Percentiles rank a stretch among this genome's conserved stretches.
Evolutionary conservation across 345 rosid genomes (phyloP).

Genomic region (Excoecaria cochinchinensis): DNA sequence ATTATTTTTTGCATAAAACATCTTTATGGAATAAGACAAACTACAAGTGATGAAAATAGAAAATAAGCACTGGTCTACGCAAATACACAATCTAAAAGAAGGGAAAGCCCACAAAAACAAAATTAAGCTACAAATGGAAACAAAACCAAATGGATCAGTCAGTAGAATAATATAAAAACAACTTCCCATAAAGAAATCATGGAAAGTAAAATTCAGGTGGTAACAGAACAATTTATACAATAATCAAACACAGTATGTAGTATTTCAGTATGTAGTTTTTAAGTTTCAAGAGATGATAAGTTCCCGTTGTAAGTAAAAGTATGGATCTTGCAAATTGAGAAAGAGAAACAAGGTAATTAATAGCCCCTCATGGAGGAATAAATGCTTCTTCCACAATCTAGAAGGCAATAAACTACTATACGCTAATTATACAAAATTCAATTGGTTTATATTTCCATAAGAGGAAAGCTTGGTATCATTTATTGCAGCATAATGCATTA

Average conservation of each 20-base stretch:
- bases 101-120: slow-evolving; percentile 9
- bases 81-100: slow-evolving; percentile 16
- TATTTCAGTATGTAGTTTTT: neutral
- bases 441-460: slow-evolving; percentile 12
- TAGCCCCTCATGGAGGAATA: neutral
- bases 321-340: neutral
- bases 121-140: slow-evolving; percentile 17
- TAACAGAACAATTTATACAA: neutral
- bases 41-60: slow-evolving; percentile 11
- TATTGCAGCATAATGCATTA: slow-evolving; percentile 17
- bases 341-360: neutral
- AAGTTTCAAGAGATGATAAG: neutral
- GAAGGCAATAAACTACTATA: slow-evolving; percentile 16
- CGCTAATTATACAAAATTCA: neutral
- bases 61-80: slow-evolving; percentile 10
- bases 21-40: slow-evolving; percentile 14
- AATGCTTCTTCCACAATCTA: slow-evolving; percentile 8
- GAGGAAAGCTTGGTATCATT: slow-evolving; percentile 14
- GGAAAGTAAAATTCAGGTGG: neutral
- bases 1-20: slow-evolving; percentile 2
- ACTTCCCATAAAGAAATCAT: neutral
- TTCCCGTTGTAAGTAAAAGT: slow-evolving; percentile 10
- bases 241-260: neutral
- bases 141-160: neutral
- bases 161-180: neutral